A percentile compares a stretch with the other conserved stretches of the same genome.
Conservation (phyloP, 1,284 basidiomycete species). For the Tilletiaria anomala region DNA sequence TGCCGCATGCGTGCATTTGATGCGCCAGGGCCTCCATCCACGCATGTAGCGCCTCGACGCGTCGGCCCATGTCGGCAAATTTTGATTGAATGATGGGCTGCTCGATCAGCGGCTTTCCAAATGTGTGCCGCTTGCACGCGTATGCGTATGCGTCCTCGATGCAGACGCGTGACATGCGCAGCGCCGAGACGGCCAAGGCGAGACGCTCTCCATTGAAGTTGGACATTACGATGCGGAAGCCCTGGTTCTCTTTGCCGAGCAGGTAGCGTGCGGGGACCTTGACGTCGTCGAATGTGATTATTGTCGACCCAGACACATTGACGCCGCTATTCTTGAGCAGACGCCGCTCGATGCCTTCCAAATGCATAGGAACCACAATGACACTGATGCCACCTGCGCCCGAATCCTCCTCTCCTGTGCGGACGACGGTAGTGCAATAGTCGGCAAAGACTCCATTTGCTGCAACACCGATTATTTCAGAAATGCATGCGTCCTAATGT, state of each 20-base stretch:
- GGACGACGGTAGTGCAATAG: slow-evolving; percentile 35
- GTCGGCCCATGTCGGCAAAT: slow-evolving; percentile 6
- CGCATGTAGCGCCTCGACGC: slow-evolving; percentile 4
- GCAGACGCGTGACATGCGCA: slow-evolving; percentile 4
- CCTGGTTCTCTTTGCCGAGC: slow-evolving; percentile 4
- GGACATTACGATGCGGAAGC: slow-evolving; percentile 7
- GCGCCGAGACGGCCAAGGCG: slow-evolving; percentile 2
- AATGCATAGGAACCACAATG: slow-evolving; percentile 32
- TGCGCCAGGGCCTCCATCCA: slow-evolving; percentile 6
- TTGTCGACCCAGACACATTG: slow-evolving; percentile 35
- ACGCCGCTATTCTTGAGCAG: slow-evolving; percentile 34
- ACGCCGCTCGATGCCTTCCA: slow-evolving; percentile 11
- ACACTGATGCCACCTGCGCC: slow-evolving; percentile 39
- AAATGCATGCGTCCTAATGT: slow-evolving; percentile 1
- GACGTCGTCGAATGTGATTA: slow-evolving; percentile 37
- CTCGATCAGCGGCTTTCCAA: slow-evolving; percentile 4
- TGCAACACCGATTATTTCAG: neutral
- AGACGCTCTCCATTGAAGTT: slow-evolving; percentile 7
- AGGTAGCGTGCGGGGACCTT: slow-evolving; percentile 8
- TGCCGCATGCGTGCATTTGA: neutral
- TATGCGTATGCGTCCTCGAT: slow-evolving; percentile 4
- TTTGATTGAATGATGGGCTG: slow-evolving; percentile 6
- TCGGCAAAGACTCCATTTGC: neutral
- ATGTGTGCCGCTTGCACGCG: slow-evolving; percentile 4
- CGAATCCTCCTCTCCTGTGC: slow-evolving; percentile 39